Evolutionary conservation across 2,329 filamentous ascomycete species (phyloP).

Genomic region (Ophiostoma novo-ulmi): DNA sequence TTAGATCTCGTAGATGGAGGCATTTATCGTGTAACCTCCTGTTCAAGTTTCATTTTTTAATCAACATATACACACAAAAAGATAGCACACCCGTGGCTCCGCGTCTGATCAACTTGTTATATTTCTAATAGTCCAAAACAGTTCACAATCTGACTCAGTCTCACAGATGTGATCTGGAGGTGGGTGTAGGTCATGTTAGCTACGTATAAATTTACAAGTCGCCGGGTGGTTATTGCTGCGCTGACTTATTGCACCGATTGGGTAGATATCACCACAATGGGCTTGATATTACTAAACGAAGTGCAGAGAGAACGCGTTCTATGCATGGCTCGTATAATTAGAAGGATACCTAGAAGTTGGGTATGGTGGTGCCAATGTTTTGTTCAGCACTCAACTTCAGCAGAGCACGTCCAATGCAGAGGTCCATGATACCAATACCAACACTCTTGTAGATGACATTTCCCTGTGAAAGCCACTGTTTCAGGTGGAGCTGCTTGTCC

Average conservation of each 20-base stretch:
- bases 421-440: conserved; percentile 63
- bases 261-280: too few relatives aligned
- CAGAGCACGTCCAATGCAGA: conserved; percentile 57
- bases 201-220: neutral
- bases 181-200: neutral
- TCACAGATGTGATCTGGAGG: neutral
- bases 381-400: conserved; percentile 51
- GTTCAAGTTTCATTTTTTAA: neutral
- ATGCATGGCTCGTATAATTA: neutral
- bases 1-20: too few relatives aligned
- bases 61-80: neutral
- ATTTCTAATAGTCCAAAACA: neutral
- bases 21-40: too few relatives aligned
- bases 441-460: conserved; percentile 68
- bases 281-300: neutral
- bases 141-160: neutral
- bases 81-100: neutral
- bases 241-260: neutral
- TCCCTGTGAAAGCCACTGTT: conserved; percentile 52
- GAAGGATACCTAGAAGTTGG: conserved; percentile 37
- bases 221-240: neutral
- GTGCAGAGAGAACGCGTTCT: neutral
- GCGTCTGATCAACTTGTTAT: neutral
- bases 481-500: conserved; percentile 21
- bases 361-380: conserved; percentile 42